Evolutionary conservation across 2,329 filamentous ascomycete genomes (phyloP).

Genomic region (Seiridium cupressi): DNA sequence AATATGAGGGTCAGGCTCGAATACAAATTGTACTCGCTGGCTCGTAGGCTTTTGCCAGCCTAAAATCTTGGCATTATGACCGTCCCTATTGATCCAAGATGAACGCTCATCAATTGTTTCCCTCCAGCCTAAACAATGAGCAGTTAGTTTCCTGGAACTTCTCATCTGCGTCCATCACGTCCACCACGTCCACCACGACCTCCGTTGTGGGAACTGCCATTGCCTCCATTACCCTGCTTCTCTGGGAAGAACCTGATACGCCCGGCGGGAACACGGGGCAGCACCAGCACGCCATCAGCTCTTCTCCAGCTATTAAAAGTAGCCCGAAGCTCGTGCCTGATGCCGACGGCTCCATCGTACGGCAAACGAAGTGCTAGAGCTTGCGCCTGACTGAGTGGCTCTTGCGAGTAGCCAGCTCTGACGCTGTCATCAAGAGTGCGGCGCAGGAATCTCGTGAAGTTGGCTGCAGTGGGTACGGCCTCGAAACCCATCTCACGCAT

Average conservation of each 20-base stretch:
- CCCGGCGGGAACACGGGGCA: background rate
- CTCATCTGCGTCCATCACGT: too few relatives aligned
- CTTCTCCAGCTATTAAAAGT: background rate
- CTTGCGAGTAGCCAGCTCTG: slow-evolving; percentile 29
- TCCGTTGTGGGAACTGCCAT: too few relatives aligned
- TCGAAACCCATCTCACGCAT: slow-evolving; percentile 40
- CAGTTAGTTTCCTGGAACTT: too few relatives aligned
- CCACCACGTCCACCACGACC: too few relatives aligned
- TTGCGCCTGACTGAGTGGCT: slow-evolving; percentile 10
- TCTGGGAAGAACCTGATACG: background rate
- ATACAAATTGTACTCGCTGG: too few relatives aligned
- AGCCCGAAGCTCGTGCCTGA: background rate
- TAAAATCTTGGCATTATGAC: too few relatives aligned
- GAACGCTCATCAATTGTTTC: too few relatives aligned
- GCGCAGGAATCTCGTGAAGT: slow-evolving; percentile 32
- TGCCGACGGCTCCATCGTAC: slow-evolving; percentile 14
- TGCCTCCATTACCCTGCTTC: background rate
- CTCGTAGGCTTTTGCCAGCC: too few relatives aligned
- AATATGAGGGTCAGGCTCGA: too few relatives aligned
- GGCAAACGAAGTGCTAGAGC: slow-evolving; percentile 19
- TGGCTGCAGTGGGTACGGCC: slow-evolving; percentile 15
- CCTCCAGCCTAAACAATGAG: too few relatives aligned
- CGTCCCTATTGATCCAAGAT: too few relatives aligned
- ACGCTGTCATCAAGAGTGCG: slow-evolving; percentile 31
- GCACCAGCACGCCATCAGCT: background rate